Base-by-base conservation (phyloP, 108 stramenopile species). In the Cyclotella cryptica region DNA sequence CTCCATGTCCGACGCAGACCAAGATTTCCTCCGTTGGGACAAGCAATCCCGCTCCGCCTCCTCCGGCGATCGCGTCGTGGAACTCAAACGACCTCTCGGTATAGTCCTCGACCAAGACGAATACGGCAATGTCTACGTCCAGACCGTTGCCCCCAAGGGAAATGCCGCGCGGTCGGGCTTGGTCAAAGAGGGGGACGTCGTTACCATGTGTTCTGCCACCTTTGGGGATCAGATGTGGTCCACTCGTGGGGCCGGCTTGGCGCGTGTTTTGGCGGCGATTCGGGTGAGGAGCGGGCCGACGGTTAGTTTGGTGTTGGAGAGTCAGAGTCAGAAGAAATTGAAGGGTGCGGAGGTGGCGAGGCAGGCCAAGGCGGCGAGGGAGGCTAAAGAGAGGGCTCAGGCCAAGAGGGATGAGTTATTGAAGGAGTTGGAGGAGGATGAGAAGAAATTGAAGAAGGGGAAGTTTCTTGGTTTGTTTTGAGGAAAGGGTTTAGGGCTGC, bases 181-280 rank as follows among this genome's bases (percentile, higher is more conserved):
- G 69, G 89, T 92, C 74, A 85, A 93, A 71, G 92, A 92, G 60
- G 97, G 97, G 24, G 97, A 97, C 71, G 86, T 92, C 57, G 94
- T 98, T 18, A 89, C 93, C 52, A 97, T 98, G 95, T 92, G 94
- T 67, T 91, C 90, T 19, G 97, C 98, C 7, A 98, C 98, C 1
- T 98, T 98, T 78, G 98, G 98, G 15, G 90, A 98, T 79, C 83
- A 98, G 75, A 92, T 97, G 90, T 98, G 98, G 98, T 88, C 88
- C 59, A 87, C 89, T 27, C 82, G 95, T 46, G 96, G 97, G 18
- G 96, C 86, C 1, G 97, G 98, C n/a, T 72, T 98, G 41, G 81
- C 88, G 40, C 86, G 94, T 8, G 96, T 97, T 3, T 74, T 96
- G 84, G 88, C 92, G 29, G 98, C 98, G 40, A 96, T 98, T 74